Evolutionary conservation across 192 early-diverging fungal species (phyloP), one percentile per base, ranked within the genome.

Genomic region (Rhizophagus clarus): DNA sequence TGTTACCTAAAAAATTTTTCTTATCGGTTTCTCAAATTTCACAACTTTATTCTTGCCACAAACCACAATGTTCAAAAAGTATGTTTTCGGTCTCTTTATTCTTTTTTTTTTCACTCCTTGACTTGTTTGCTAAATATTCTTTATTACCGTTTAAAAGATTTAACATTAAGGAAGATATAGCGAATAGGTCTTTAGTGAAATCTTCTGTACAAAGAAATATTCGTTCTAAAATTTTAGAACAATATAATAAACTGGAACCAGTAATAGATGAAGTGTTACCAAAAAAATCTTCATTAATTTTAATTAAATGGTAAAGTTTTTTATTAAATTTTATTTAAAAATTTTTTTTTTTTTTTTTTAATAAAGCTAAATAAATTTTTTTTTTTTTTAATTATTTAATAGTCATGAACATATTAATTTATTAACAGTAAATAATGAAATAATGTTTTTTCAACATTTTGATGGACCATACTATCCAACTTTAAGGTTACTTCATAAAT

Each of bases 371-470:
- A 4, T 32, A 56, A 45, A 15, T 28, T 17, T 22, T n/a, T 10
- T 28, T 12, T 7, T 28, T 63, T 31, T 20, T 68, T 14, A n/a
- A 56, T 76, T 49, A 31, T 47, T 24, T 62, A 17, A n/a, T n/a
- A n/a, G 96, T 86, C 92, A 95, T 77, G 97, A 97, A 76, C 94
- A 94, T 76, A 87, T 98, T 61, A 93, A 90, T 40, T 90, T 99
- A 31, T 90, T 96, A 60, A 87, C 94, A n/a, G 84, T 95, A 64
- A 92, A 96, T 86, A 91, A 91, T 82, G 88, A 94, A 70, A 88
- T 97, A 62, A 86, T 98, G 34, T 98, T 97, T 81, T 98, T 97
- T 88, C 95, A 98, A 85, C 93, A 95, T 81, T 99, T 96, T 85
- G 95, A 97, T 83, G 98, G 96, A 28, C 94, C 94, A 69, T 93